Conservation (phyloP, 2,329 filamentous ascomycete genomes). For the Stemphylium vesicarium region DNA sequence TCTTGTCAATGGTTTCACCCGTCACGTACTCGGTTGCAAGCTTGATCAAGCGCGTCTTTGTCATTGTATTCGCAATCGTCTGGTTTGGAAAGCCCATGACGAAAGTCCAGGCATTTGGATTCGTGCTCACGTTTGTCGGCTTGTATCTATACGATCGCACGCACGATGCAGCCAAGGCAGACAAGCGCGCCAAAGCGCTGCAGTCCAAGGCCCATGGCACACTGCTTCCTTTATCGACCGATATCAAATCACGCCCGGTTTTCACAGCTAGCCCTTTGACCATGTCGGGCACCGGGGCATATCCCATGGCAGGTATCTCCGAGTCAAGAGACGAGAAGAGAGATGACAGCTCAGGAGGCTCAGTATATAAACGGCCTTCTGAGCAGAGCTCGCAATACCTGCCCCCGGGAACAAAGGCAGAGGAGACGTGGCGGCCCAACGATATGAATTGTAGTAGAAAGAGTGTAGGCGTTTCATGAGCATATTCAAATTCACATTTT, state of each 20-base stretch:
- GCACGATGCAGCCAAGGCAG: conserved; percentile 84
- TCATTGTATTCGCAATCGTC: conserved; percentile 91
- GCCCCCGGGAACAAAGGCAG: conserved; percentile 80
- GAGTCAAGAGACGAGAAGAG: conserved; percentile 60
- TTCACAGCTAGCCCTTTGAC: conserved; percentile 52
- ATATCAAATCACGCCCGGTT: conserved; percentile 28
- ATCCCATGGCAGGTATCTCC: conserved; percentile 31
- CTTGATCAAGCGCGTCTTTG: conserved; percentile 95
- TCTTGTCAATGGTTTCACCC: conserved; percentile 91
- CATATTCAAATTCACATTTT: conserved; percentile 5
- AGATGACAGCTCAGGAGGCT: conserved; percentile 62
- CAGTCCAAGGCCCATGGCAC: conserved; percentile 69
- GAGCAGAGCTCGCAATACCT: conserved; percentile 63
- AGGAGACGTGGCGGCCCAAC: conserved; percentile 74
- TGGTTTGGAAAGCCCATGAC: conserved; percentile 96
- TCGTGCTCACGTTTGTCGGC: conserved; percentile 86
- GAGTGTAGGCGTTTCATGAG: conserved; percentile 34
- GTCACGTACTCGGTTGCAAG: conserved; percentile 97
- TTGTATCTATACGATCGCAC: conserved; percentile 96
- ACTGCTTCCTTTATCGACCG: conserved; percentile 69
- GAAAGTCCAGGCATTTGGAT: conserved; percentile 80
- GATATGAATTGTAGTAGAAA: conserved; percentile 30
- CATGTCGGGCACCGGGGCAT: conserved; percentile 43
- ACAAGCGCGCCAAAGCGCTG: conserved; percentile 71
- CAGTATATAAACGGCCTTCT: conserved; percentile 50